Evolutionary conservation across 345 rosid genomes (phyloP).

Genomic region (Hibiscus trionum): DNA sequence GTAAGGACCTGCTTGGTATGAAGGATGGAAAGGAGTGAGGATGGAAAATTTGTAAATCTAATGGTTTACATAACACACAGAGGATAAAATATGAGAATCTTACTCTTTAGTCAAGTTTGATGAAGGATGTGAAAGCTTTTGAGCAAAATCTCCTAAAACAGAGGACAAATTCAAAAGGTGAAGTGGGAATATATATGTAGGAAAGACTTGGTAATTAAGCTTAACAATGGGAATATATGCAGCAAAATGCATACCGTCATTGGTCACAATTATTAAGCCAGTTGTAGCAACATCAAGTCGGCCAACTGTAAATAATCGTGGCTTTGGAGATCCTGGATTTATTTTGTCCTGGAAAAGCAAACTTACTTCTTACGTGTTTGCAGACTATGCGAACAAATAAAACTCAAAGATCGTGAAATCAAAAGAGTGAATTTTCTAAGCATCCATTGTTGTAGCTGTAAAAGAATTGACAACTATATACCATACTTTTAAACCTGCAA

Average conservation of each 20-base stretch:
- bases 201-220: neutral
- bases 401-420: neutral
- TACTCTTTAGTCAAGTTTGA: conserved; percentile 78
- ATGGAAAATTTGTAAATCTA: too few species aligned
- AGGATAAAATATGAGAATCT: conserved; percentile 16
- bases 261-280: conserved; percentile 80
- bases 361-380: conserved; percentile 2
- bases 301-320: conserved; percentile 90
- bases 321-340: conserved; percentile 66
- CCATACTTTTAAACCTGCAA: neutral
- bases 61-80: neutral
- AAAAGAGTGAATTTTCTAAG: neutral
- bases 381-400: neutral
- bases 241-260: conserved; percentile 51
- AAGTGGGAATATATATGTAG: neutral
- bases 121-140: conserved; percentile 83
- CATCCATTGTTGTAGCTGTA: neutral
- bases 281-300: conserved; percentile 95
- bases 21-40: too few species aligned
- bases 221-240: neutral
- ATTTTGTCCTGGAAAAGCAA: conserved; percentile 43
- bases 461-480: neutral
- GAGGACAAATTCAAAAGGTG: neutral
- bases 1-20: neutral
- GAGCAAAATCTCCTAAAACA: conserved; percentile 78